Evolutionary conservation across 352 stramenopile genomes (phyloP), one percentile per base, ranked within the genome.

Genomic region (Phytopythium aichiense): DNA sequence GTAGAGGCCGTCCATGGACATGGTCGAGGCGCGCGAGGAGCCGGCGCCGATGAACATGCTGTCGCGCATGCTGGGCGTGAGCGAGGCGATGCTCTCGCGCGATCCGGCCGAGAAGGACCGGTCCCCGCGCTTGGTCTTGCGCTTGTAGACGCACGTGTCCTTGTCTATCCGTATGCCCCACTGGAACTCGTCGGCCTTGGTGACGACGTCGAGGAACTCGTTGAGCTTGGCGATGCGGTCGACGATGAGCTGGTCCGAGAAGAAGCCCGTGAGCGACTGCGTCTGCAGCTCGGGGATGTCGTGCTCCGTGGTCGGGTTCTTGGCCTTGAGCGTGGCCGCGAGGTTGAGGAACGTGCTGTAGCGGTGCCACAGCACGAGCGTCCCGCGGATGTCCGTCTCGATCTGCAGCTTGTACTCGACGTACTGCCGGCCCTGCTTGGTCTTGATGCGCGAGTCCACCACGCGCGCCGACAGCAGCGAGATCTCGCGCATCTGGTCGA

Each of bases 81-180:
- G 77, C 57, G 84, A 87, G 25, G 84, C 88, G 69, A 93, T 93
- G 60, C 82, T 91, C 69, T 93, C 84, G 43, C 84, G 73, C 35
- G 79, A 86, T 52, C 70, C 79, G 31, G 74, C 68, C 49, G 77
- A 90, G 74, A 75, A 88, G 22, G 81, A 75, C n/a, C 79, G 79
- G 60, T 91, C 81, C 53, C 63, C 55, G 50, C 83, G 83, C 72
- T 92, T 92, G 67, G 72, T 92, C 77, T 92, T 91, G 77, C 81
- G 81, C 68, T 95, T 95, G 82, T 91, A 92, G 61, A 93, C 86
- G 73, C 85, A 89, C 66, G 84, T 93, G 68, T 93, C 84, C 69
- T 95, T 92, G 72, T 95, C 84, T 87, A 95, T 92, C 73, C 86
- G 82, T 70, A 95, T 95, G 46, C 84, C 86, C 86, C 86, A 95